These are phyloP conservation scores for Solanum chiquidenum DNA, from an alignment of 257 asterid species.

Conservation along the genomic window DNA sequence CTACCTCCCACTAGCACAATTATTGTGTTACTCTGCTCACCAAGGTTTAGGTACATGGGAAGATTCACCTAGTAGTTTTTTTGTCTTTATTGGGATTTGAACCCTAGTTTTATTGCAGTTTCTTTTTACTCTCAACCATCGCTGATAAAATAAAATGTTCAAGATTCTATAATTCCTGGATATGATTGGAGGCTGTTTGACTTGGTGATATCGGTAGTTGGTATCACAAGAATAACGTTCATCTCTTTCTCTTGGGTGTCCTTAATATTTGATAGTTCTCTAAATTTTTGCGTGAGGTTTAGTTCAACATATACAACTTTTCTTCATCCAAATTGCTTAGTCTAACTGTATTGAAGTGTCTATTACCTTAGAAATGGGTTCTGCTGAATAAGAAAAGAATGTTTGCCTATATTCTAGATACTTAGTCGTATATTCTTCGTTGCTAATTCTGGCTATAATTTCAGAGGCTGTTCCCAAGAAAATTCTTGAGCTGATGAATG, in stretches of 20 bases:
- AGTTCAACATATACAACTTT: background rate
- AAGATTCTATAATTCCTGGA: background rate
- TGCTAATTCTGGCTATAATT: background rate
- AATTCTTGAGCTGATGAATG: conserved; percentile 90
- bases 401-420: background rate
- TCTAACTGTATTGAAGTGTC: background rate
- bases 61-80: background rate
- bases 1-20: background rate
- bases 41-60: background rate
- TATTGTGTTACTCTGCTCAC: background rate
- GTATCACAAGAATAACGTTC: background rate
- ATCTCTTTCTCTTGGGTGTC: background rate
- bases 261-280: background rate
- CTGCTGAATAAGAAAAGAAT: background rate
- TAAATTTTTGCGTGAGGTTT: background rate
- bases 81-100: background rate
- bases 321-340: background rate
- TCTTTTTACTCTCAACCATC: background rate
- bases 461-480: conserved; percentile 98
- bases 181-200: background rate
- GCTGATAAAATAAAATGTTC: background rate
- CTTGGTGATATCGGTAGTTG: background rate
- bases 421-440: background rate
- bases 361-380: background rate
- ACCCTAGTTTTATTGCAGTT: background rate